phyloP scores from a whole-genome alignment of 2,329 filamentous ascomycete species.

The Nannizzia gypsea region DNA sequence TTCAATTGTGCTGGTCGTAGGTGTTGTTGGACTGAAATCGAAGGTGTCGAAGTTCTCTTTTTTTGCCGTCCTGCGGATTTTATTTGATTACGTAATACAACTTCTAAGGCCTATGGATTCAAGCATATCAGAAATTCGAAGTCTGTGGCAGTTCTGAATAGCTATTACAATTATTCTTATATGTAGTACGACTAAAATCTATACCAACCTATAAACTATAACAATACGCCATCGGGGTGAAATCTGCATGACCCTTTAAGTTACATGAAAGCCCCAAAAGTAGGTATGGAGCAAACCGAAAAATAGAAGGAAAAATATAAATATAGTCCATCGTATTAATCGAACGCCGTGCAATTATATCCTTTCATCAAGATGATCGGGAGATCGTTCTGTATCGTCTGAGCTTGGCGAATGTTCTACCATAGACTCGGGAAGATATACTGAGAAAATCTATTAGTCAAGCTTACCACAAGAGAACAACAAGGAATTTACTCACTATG shows the following conservation, averaged over 20 bases:
- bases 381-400: background rate
- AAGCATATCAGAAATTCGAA: too few relatives aligned
- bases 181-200: too few relatives aligned
- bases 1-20: background rate
- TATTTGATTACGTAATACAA: background rate
- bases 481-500: slow-evolving; percentile 49
- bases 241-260: background rate
- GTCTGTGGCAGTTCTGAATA: too few relatives aligned
- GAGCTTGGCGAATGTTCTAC: background rate
- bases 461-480: background rate
- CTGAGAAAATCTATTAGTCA: background rate
- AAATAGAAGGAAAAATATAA: background rate
- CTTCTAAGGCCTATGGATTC: too few relatives aligned
- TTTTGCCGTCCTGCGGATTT: background rate
- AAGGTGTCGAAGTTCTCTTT: background rate
- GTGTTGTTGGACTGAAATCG: background rate
- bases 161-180: too few relatives aligned
- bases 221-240: background rate
- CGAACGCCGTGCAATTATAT: background rate
- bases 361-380: background rate
- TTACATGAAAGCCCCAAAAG: too few relatives aligned
- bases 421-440: background rate
- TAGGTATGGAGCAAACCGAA: background rate
- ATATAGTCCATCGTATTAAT: background rate
- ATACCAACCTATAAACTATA: too few relatives aligned